Base-by-base conservation (phyloP, 2,329 filamentous ascomycete species). In the Aspergillus floridensis region DNA sequence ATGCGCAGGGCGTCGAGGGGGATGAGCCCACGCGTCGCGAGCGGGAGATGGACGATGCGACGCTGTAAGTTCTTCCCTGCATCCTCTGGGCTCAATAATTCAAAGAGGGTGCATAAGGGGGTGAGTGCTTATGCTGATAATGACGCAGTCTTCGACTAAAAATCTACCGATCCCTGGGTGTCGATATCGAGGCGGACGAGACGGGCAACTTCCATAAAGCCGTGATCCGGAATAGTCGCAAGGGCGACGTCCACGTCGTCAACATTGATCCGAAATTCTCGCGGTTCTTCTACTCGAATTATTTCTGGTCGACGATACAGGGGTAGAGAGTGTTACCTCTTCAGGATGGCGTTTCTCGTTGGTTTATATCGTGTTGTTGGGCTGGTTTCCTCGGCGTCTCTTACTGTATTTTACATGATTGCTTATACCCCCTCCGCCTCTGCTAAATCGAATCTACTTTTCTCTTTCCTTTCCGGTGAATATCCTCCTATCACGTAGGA, bases 241-340 rank as follows among this genome's bases (percentile, higher is more conserved):
- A 92, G 79, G 93, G 92, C 8, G 93, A 98, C 73, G 92, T 98
- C 54, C 91, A 96, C 74, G 91, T 98, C 53, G 88, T 99, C 61
- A 96, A 96, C 70, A 88, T 99, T 74, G 93, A 98, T 69, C 88
- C 90, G 68, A 96, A 95, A 79, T 93, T 96, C 74, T 93, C 91
- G 59, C 84, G 88, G 63, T 93, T 90, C 74, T 97, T 96, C 72
- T 96, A 97, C 71, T 91, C 93, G 22, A 96, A 96, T 70, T 96
- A 96, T 74, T 96, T 98, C 72, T 99, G 95, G 95, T 84, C 92
- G 70, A 93, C 88, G 31, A 81, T 97, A 74, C 96, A 80, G 75
- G 75, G 72, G 35, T 78, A 29, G 63, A 66, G 53, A 21, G 49
- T 49, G 5, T 21, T 38, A 26, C 53, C 52, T 26, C 26, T 56